Evolutionary conservation across 148 eudicot genomes (phyloP).

Genomic region (Silene conica): DNA sequence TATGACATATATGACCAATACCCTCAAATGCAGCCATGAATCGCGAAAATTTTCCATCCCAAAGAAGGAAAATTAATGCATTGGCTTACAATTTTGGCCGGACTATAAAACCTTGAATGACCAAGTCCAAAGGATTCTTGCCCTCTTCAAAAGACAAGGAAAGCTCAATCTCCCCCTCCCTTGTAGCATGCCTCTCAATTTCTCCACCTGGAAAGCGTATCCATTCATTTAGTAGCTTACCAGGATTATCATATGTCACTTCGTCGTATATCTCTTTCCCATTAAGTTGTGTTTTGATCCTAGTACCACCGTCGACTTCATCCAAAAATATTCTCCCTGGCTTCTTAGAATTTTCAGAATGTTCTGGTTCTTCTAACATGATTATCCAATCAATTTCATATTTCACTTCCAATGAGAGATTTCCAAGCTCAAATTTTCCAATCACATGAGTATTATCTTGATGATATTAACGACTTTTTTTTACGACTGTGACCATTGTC

Average conservation of each 20-base stretch:
- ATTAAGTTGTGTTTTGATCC: conserved; percentile 44
- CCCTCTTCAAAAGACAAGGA: background rate
- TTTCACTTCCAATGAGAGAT: conserved; percentile 38
- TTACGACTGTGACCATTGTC: conserved; percentile 33
- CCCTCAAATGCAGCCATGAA: background rate
- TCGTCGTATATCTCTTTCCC: conserved; percentile 17
- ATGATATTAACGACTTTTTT: conserved; percentile 12
- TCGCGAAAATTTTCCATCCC: too few relatives aligned
- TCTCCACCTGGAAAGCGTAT: conserved; percentile 8
- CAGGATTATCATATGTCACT: background rate
- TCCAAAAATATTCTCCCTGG: background rate
- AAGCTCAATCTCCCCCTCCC: background rate
- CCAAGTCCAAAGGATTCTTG: background rate
- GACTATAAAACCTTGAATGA: conserved; percentile 11
- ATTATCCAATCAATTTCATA: conserved; percentile 46
- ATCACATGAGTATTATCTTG: conserved; percentile 42
- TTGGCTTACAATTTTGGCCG: background rate
- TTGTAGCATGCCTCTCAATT: background rate
- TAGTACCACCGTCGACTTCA: conserved; percentile 21
- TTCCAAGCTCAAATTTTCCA: conserved; percentile 37
- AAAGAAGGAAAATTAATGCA: too few relatives aligned
- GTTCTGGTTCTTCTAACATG: conserved; percentile 40
- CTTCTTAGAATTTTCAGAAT: background rate
- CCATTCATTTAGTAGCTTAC: conserved; percentile 10
- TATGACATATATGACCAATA: too few relatives aligned